Percentiles rank a stretch among this genome's conserved stretches.
Conservation (phyloP, 2,329 filamentous ascomycete species). For the Helotiales sp. region DNA sequence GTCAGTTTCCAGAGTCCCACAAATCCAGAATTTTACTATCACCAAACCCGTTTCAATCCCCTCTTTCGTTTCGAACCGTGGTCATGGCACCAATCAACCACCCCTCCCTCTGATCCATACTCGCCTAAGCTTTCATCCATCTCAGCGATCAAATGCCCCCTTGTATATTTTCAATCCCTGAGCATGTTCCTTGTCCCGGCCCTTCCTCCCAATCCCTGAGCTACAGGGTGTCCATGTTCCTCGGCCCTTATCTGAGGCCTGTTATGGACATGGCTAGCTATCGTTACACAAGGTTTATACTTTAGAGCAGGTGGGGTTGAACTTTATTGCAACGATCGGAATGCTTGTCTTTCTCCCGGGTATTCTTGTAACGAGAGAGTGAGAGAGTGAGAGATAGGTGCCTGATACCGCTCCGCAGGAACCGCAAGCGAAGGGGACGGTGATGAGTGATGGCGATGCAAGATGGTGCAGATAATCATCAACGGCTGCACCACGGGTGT, state of each 20-base stretch:
- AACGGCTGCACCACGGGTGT: neutral
- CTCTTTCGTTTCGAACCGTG: constrained; percentile 10
- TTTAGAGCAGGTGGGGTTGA: neutral
- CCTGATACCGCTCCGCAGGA: too few species aligned
- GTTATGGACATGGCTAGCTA: neutral
- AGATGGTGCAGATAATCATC: neutral
- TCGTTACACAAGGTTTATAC: too few species aligned
- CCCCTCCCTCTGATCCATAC: neutral
- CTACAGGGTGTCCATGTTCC: too few species aligned
- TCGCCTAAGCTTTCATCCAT: neutral
- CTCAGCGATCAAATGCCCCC: neutral
- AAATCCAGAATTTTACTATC: neutral
- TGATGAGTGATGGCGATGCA: too few species aligned
- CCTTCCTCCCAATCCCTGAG: too few species aligned
- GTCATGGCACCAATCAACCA: constrained; percentile 7
- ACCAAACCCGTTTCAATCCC: neutral
- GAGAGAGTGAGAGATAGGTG: neutral
- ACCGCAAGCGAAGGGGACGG: too few species aligned
- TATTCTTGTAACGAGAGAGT: neutral
- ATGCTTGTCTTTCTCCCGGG: neutral
- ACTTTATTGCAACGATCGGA: neutral
- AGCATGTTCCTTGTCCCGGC: neutral
- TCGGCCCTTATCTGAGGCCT: neutral
- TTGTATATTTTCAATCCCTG: neutral
- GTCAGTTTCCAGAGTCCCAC: neutral